Evolutionary conservation across 2,329 filamentous ascomycete species (phyloP).

Genomic region (Dryadomyces quercivorus): DNA sequence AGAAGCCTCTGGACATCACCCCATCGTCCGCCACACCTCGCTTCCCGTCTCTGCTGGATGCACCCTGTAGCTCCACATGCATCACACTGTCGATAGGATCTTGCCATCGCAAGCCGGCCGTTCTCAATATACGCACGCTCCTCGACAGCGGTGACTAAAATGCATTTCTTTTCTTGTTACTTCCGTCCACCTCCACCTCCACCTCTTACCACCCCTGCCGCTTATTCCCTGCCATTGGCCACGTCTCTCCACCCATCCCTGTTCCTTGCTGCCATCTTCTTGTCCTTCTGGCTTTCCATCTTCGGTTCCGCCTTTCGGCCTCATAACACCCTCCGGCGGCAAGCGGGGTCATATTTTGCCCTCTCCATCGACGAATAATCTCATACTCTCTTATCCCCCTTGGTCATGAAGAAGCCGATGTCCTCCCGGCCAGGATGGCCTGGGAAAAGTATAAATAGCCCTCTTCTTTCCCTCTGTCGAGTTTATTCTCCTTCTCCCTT

Average conservation of each 20-base stretch:
- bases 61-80: not conserved
- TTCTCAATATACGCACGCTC: not conserved
- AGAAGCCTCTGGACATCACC: not conserved
- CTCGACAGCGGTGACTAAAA: not conserved
- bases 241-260: constrained; percentile 1
- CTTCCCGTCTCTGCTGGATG: not conserved
- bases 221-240: not conserved
- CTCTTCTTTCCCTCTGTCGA: constrained; percentile 31
- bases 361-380: constrained; percentile 28
- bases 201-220: not conserved
- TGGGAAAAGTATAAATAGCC: constrained; percentile 53
- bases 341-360: constrained; percentile 27
- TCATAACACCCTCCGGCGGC: constrained; percentile 16
- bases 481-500: constrained; percentile 40
- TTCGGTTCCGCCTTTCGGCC: constrained; percentile 16
- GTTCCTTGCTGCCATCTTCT: not conserved
- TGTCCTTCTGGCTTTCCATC: constrained; percentile 6
- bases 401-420: constrained; percentile 20
- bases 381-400: constrained; percentile 28
- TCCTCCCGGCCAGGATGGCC: constrained; percentile 22
- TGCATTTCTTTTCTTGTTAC: not conserved
- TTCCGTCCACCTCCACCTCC: not conserved
- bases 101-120: not conserved
- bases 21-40: constrained; percentile 1
- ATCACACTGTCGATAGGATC: not conserved